Conservation (phyloP, 345 rosid genomes). For the Luvunga scandens region DNA sequence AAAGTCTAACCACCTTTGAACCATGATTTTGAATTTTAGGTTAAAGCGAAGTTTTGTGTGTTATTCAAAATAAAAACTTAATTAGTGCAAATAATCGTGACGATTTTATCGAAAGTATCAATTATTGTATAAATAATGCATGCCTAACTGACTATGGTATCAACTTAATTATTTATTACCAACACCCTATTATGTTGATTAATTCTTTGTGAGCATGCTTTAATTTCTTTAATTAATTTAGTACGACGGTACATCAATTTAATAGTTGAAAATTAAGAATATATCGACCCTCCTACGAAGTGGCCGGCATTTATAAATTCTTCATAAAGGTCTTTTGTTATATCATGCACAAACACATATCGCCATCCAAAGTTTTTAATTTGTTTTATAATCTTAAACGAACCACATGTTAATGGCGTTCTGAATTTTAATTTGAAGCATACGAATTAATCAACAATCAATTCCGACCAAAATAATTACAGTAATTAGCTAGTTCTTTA, state of each 20-base stretch:
- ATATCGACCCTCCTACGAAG: slow-evolving; percentile 1
- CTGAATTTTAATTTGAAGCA: no score
- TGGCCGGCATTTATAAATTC: slow-evolving; percentile 8
- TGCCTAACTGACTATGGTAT: slow-evolving; percentile 2
- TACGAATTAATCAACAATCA: no score
- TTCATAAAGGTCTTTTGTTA: background rate
- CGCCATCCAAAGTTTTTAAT: background rate
- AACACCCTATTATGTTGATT: background rate
- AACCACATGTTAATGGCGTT: no score
- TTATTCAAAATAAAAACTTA: background rate
- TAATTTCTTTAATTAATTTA: background rate
- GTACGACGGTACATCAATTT: background rate
- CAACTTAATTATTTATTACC: background rate
- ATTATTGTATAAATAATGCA: background rate
- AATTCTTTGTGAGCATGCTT: background rate
- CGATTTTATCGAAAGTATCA: background rate
- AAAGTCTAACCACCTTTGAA: slow-evolving; percentile 20
- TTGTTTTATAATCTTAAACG: background rate
- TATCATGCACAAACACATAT: background rate
- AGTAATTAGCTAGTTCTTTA: background rate
- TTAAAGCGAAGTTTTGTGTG: background rate
- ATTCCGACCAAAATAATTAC: no score
- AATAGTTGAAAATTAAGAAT: background rate
- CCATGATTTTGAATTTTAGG: slow-evolving; percentile 23
- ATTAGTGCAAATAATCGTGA: slow-evolving; percentile 9